phyloP scores from a whole-genome alignment of 2,329 filamentous ascomycete genomes.

The Coleophoma eucalyptorum region DNA sequence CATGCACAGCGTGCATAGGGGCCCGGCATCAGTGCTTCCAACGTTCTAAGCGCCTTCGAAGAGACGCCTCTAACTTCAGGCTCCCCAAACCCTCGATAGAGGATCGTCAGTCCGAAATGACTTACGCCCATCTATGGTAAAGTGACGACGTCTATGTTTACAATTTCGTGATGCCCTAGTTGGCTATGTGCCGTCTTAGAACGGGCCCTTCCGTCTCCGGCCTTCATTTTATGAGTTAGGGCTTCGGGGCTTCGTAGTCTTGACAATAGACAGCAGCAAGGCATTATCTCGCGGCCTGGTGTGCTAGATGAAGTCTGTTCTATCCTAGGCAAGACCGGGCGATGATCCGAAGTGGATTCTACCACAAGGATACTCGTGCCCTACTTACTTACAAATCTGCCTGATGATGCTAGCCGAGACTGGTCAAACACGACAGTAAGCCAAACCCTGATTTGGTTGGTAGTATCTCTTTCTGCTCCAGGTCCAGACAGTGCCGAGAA shows the following conservation, averaged over 20 bases:
- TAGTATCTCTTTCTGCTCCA: neutral
- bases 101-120: no score
- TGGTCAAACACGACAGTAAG: neutral
- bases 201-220: no score
- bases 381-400: neutral
- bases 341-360: conserved; percentile 1
- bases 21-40: neutral
- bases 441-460: neutral
- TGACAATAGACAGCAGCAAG: no score
- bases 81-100: no score
- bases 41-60: neutral
- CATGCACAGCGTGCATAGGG: conserved; percentile 1
- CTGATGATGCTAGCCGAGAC: neutral
- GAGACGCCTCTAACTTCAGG: no score
- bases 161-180: no score
- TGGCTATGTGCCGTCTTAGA: no score
- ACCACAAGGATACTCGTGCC: neutral
- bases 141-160: no score
- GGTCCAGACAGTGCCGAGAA: neutral
- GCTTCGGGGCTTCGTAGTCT: no score
- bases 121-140: no score
- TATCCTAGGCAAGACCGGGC: conserved; percentile 1
- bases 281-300: no score
- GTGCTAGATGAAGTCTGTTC: neutral
- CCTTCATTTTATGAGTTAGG: no score